These are phyloP conservation scores for Ambrosia artemisiifolia DNA, from an alignment of 129 eudicot species.

Conservation along the genomic window DNA sequence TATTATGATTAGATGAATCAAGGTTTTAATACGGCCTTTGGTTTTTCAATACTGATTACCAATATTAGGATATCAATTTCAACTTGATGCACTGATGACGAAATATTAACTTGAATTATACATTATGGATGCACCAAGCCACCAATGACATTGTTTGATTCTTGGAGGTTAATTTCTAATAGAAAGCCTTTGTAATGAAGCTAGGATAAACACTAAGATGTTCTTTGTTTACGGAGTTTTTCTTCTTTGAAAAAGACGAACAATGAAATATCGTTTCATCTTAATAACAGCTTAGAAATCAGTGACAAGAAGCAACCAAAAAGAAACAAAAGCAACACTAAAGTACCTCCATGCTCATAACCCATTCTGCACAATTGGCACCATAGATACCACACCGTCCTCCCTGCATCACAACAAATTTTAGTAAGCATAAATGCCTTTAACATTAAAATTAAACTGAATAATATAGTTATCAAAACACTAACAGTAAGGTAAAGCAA, in stretches of 20 bases:
- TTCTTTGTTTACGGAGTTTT: neutral
- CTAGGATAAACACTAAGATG: neutral
- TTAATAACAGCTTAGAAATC: neutral
- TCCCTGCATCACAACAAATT: constrained; percentile 48
- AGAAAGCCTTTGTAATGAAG: neutral
- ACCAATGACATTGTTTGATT: no score
- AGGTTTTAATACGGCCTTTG: no score
- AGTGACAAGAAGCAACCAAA: neutral
- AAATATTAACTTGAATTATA: neutral
- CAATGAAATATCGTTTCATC: neutral
- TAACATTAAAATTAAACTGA: neutral
- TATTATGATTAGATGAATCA: no score
- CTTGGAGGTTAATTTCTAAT: no score
- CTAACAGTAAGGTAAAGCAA: neutral
- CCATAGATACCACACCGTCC: constrained; percentile 90
- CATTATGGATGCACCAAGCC: neutral
- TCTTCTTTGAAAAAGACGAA: neutral
- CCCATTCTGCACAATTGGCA: constrained; percentile 87
- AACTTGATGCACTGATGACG: neutral
- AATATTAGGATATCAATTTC: neutral
- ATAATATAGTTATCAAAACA: neutral
- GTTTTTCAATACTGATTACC: no score
- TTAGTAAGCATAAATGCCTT: neutral
- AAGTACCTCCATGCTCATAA: constrained; percentile 93
- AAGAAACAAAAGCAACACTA: neutral